Percentiles rank a stretch among this genome's conserved stretches.
phyloP scores from a whole-genome alignment of 2,329 filamentous ascomycete species.

The Penicillium capsulatum region DNA sequence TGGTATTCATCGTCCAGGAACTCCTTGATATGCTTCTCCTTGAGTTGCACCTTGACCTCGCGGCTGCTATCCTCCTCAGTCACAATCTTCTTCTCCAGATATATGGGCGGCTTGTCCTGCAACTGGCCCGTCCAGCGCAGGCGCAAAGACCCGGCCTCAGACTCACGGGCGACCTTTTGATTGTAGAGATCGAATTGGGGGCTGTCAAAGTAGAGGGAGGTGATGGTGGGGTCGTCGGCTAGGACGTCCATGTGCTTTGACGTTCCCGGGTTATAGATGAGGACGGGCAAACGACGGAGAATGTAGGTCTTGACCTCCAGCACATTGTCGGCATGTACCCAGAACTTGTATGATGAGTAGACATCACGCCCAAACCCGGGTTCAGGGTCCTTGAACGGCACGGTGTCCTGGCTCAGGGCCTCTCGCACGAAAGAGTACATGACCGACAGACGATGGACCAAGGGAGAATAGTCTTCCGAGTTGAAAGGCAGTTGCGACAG shows the following conservation, averaged over 20 bases:
- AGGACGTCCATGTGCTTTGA: constrained; percentile 76
- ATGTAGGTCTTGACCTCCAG: constrained; percentile 97
- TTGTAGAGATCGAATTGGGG: constrained; percentile 79
- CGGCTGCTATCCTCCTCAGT: constrained; percentile 70
- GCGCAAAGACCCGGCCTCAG: constrained; percentile 75
- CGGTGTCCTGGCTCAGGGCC: constrained; percentile 51
- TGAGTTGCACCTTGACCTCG: constrained; percentile 77
- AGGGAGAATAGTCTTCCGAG: constrained; percentile 84
- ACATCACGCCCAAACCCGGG: constrained; percentile 55
- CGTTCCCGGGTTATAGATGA: constrained; percentile 85
- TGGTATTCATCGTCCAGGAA: constrained; percentile 85
- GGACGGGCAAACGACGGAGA: constrained; percentile 79
- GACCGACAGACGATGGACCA: constrained; percentile 82
- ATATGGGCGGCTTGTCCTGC: constrained; percentile 70
- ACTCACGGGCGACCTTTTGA: constrained; percentile 72
- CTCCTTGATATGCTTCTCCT: constrained; percentile 86
- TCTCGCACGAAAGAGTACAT: constrained; percentile 95
- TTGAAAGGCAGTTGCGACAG: constrained; percentile 89
- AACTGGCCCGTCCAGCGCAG: constrained; percentile 90
- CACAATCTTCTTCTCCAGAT: constrained; percentile 84
- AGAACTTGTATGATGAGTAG: constrained; percentile 90
- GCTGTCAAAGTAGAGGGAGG: constrained; percentile 94
- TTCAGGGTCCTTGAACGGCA: constrained; percentile 53
- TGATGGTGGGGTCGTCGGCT: constrained; percentile 80
- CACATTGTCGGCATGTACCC: constrained; percentile 93